Percentiles rank a stretch among this genome's conserved stretches.
These are phyloP conservation scores for Colletotrichum lupini DNA, from an alignment of 2,329 filamentous ascomycete genomes.

Conservation along the genomic window DNA sequence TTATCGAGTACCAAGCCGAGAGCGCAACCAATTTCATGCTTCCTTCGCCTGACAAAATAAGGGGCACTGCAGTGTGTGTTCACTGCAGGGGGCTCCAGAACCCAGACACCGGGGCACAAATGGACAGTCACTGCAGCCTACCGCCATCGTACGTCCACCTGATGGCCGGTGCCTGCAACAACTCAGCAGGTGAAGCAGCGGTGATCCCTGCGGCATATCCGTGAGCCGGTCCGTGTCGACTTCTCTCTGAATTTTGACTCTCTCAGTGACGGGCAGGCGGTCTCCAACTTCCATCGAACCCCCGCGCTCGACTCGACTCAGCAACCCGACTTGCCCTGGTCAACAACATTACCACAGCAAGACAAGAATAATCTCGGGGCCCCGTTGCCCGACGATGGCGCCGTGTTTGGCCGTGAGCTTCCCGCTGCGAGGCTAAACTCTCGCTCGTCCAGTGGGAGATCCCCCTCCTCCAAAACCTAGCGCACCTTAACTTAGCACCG, in stretches of 20 bases:
- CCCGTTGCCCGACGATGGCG: conserved; percentile 12
- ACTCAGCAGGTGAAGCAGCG: conserved; percentile 2
- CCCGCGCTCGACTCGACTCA: conserved; percentile 11
- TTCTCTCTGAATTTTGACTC: background rate
- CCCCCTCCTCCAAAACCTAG: conserved; percentile 2
- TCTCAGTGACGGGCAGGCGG: background rate
- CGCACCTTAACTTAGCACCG: background rate
- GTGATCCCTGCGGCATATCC: conserved; percentile 15
- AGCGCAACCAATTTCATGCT: background rate
- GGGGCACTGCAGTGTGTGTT: background rate
- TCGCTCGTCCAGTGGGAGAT: conserved; percentile 21
- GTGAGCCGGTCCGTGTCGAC: background rate
- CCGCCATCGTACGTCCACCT: background rate
- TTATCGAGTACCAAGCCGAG: background rate
- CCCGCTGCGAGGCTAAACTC: conserved; percentile 31
- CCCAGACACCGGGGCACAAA: conserved; percentile 10
- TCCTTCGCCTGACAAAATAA: conserved; percentile 10
- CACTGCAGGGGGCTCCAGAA: background rate
- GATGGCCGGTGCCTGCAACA: background rate
- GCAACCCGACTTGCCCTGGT: background rate
- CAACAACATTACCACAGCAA: background rate
- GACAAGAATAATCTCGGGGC: conserved; percentile 2
- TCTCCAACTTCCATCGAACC: background rate
- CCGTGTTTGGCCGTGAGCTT: conserved; percentile 16
- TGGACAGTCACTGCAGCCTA: conserved; percentile 1